These are phyloP conservation scores for Zea luxurians DNA, from an alignment of 176 grass and related monocot genomes.

Conservation along the genomic window DNA sequence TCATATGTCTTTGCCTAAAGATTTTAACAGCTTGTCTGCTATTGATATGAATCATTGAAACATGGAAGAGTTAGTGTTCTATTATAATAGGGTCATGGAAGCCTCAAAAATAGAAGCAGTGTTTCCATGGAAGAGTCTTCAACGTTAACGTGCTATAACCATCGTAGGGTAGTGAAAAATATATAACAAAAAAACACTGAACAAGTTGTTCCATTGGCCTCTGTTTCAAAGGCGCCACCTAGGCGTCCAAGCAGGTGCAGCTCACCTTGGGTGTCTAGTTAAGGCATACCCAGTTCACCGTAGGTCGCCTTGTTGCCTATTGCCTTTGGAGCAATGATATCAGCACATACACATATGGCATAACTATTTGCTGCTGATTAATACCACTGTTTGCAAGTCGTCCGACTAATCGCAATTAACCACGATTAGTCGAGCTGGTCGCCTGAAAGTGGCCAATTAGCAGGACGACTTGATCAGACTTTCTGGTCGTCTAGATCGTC, in stretches of 20 bases:
- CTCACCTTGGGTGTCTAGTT: not conserved
- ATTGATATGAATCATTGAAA: not conserved
- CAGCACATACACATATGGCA: not conserved
- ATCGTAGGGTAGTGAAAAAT: not conserved
- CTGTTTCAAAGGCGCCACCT: not conserved
- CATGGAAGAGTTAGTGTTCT: not conserved
- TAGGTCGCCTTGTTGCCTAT: not conserved
- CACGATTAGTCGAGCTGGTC: no score
- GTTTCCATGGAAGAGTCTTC: not conserved
- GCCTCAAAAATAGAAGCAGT: not conserved
- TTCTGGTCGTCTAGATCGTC: no score
- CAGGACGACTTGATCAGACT: no score
- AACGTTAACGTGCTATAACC: not conserved
- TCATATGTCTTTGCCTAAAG: not conserved
- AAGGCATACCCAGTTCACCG: not conserved
- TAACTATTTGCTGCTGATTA: not conserved
- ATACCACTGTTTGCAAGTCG: no score
- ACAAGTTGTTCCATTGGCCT: not conserved
- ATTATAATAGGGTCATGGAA: not conserved
- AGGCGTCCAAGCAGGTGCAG: not conserved
- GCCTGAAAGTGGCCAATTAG: no score
- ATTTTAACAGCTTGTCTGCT: conserved; percentile 15
- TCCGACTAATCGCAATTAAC: no score
- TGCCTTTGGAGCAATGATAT: not conserved
- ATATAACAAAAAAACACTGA: not conserved